Percentiles rank a stretch among this genome's conserved stretches.
phyloP scores from a whole-genome alignment of 2,329 filamentous ascomycete species.

The Xylariaceae sp. region DNA sequence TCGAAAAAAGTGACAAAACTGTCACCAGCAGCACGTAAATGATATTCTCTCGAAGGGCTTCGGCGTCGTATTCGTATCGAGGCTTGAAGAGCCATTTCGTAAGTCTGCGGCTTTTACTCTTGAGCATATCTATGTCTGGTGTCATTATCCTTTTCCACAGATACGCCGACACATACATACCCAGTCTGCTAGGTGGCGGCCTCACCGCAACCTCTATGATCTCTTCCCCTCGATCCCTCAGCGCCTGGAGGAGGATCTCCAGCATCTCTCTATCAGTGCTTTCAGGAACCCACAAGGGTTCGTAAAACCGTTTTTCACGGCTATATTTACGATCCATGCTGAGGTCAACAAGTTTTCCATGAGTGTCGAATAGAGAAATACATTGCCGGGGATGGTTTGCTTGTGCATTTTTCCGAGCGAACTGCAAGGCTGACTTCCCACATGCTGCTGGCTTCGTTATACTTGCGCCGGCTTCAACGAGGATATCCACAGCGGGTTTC shows the following conservation, averaged over 20 bases:
- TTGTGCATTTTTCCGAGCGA: constrained; percentile 4
- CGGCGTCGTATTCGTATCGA: constrained; percentile 2
- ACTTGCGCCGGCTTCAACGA: constrained; percentile 9
- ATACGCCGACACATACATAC: too few species aligned
- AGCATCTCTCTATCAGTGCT: constrained; percentile 10
- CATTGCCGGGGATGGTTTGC: constrained; percentile 5
- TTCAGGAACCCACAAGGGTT: constrained; percentile 1
- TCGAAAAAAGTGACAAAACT: constrained; percentile 1
- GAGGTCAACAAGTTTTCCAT: too few species aligned
- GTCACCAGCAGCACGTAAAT: constrained; percentile 7
- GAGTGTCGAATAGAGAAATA: background rate
- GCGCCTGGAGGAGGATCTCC: constrained; percentile 8
- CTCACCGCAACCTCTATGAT: background rate
- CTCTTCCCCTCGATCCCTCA: constrained; percentile 8
- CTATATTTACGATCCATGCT: too few species aligned
- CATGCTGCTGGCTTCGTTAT: background rate
- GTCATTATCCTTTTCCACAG: too few species aligned
- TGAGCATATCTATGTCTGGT: too few species aligned
- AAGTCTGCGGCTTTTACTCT: background rate
- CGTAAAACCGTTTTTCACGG: too few species aligned
- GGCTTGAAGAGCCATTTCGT: constrained; percentile 6
- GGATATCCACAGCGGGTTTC: constrained; percentile 8
- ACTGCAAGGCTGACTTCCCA: constrained; percentile 10
- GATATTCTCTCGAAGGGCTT: constrained; percentile 4
- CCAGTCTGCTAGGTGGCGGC: too few species aligned